These are phyloP conservation scores for Diplogelasinospora grovesii DNA, from an alignment of 495 filamentous ascomycete species.

Conservation along the genomic window DNA sequence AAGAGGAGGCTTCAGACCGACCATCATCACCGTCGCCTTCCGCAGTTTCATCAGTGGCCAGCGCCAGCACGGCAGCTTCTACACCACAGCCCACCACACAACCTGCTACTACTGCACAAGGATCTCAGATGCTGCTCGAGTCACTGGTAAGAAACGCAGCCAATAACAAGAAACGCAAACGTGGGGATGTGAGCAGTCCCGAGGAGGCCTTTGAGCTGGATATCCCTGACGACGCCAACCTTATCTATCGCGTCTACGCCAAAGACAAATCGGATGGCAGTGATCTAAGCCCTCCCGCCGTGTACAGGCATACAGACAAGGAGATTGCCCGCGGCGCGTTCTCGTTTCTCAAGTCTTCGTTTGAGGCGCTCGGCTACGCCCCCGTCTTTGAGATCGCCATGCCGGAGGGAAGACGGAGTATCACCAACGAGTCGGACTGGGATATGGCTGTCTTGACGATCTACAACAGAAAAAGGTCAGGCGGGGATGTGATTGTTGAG, in stretches of 20 bases:
- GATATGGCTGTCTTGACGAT: slow-evolving; percentile 9
- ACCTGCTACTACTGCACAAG: not conserved
- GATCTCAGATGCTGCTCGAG: slow-evolving; percentile 4
- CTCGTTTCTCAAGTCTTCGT: slow-evolving; percentile 5
- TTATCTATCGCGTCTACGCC: slow-evolving; percentile 15
- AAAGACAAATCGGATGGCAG: slow-evolving; percentile 10
- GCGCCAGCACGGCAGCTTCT: not conserved
- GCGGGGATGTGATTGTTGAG: slow-evolving; percentile 13
- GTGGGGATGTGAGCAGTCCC: not conserved
- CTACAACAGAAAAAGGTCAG: slow-evolving; percentile 12
- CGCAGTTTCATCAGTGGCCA: too few species aligned
- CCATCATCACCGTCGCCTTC: not conserved
- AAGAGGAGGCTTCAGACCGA: not conserved
- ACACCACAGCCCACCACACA: too few species aligned
- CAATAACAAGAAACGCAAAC: slow-evolving; percentile 11
- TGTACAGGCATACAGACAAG: slow-evolving; percentile 10
- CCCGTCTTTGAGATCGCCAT: slow-evolving; percentile 11
- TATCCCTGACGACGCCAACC: slow-evolving; percentile 12
- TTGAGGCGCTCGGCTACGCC: slow-evolving; percentile 8
- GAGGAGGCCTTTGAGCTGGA: slow-evolving; percentile 8
- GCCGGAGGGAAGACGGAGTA: slow-evolving; percentile 1
- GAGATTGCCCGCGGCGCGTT: slow-evolving; percentile 9
- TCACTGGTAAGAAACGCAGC: slow-evolving; percentile 7
- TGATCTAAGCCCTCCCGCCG: slow-evolving; percentile 3
- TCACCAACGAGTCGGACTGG: slow-evolving; percentile 10